Conservation (phyloP, 441 rosid genomes). For the Macaranga tanarius region DNA sequence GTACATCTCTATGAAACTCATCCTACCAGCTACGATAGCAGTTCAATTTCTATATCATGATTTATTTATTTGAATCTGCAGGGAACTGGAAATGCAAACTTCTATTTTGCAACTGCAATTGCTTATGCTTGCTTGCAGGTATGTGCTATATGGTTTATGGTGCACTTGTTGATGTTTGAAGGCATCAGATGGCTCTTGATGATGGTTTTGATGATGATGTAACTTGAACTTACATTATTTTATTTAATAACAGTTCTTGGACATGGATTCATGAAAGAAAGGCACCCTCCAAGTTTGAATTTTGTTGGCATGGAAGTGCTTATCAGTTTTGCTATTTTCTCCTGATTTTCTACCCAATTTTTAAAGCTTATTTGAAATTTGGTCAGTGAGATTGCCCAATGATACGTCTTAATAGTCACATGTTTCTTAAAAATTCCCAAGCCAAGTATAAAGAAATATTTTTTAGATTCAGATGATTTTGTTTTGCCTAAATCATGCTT, state of each 20-base stretch:
- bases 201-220: not conserved
- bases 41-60: conserved; percentile 11
- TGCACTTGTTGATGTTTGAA: not conserved
- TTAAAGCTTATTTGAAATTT: not conserved
- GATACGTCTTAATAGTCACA: not conserved
- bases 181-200: not conserved
- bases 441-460: not conserved
- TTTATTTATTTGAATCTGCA: conserved; percentile 34
- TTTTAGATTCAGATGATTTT: not conserved
- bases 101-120: conserved; percentile 87
- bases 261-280: not conserved
- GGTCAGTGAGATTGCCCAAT: not conserved
- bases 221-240: not conserved
- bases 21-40: conserved; percentile 7
- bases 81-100: conserved; percentile 99
- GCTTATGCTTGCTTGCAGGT: conserved; percentile 95
- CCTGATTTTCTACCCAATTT: not conserved
- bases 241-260: not conserved
- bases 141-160: conserved; percentile 12
- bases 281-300: not conserved
- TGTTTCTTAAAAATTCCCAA: not conserved
- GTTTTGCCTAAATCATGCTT: too few relatives aligned
- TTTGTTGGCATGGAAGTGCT: not conserved
- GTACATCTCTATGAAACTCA: conserved; percentile 38
- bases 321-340: not conserved